A percentile compares a stretch with the other conserved stretches of the same genome.
These are phyloP conservation scores for Sordaria brevicollis DNA, from an alignment of 495 filamentous ascomycete species.

Conservation along the genomic window DNA sequence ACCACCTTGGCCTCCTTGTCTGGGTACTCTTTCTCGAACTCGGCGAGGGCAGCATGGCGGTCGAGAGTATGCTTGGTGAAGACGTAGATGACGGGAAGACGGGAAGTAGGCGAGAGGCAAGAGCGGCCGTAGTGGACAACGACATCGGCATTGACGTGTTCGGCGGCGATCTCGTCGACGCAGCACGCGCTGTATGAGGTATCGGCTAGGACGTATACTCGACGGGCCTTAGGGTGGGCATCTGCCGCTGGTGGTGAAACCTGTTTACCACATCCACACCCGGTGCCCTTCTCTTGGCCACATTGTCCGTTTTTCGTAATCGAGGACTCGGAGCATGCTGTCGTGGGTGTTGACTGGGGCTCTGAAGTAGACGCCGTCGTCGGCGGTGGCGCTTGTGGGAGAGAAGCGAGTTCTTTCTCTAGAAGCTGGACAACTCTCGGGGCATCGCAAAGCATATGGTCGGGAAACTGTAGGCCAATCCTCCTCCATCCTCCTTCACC, in stretches of 20 bases:
- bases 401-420: constrained; percentile 39
- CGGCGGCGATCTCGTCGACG: constrained; percentile 93
- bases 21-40: constrained; percentile 60
- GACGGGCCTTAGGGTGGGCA: constrained; percentile 6
- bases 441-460: constrained; percentile 79
- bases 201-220: constrained; percentile 79
- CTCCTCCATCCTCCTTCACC: constrained; percentile 55
- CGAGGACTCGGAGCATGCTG: neutral
- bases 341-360: neutral
- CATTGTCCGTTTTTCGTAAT: neutral
- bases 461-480: constrained; percentile 89
- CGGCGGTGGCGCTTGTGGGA: neutral
- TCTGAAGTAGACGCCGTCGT: neutral
- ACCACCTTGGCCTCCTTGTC: constrained; percentile 55
- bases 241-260: neutral
- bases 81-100: constrained; percentile 84
- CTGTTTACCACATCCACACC: neutral
- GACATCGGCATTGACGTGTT: constrained; percentile 83
- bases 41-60: constrained; percentile 41
- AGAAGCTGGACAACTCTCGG: constrained; percentile 68
- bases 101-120: constrained; percentile 81
- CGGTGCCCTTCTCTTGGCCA: neutral
- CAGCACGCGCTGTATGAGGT: constrained; percentile 97
- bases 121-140: constrained; percentile 92
- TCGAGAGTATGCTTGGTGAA: constrained; percentile 67